Conservation (phyloP, 2,329 filamentous ascomycete genomes). For the Ascochyta fabae region DNA sequence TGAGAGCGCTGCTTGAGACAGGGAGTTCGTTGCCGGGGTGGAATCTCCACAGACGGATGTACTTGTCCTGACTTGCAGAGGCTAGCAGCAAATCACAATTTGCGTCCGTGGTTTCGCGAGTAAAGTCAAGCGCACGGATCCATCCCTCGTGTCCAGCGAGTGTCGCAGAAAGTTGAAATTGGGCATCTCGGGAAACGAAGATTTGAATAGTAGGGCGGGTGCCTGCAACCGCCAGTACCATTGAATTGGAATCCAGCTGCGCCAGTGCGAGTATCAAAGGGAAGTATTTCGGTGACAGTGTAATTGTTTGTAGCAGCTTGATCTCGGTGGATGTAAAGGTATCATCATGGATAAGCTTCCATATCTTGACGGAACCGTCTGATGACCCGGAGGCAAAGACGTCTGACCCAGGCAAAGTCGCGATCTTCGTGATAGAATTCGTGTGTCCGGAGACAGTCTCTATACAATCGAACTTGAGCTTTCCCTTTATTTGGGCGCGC, state of each 20-base stretch:
- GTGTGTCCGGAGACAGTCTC: constrained; percentile 69
- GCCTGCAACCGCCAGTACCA: constrained; percentile 82
- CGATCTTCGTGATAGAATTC: constrained; percentile 73
- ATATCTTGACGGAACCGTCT: constrained; percentile 69
- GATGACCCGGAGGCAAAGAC: constrained; percentile 67
- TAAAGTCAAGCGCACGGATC: constrained; percentile 86
- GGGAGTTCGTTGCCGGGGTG: constrained; percentile 72
- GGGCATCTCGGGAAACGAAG: constrained; percentile 64
- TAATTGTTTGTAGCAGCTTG: constrained; percentile 61
- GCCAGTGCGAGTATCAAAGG: constrained; percentile 78
- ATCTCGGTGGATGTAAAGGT: constrained; percentile 33
- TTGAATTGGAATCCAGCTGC: constrained; percentile 61
- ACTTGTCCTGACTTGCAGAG: constrained; percentile 97
- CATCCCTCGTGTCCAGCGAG: constrained; percentile 92
- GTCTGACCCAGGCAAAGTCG: constrained; percentile 53
- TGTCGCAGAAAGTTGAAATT: constrained; percentile 76
- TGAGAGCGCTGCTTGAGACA: constrained; percentile 59
- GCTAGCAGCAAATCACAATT: constrained; percentile 78
- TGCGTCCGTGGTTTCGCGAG: constrained; percentile 62
- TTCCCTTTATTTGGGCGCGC: constrained; percentile 44
- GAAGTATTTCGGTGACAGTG: constrained; percentile 78
- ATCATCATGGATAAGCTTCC: constrained; percentile 63
- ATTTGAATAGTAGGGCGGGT: constrained; percentile 84
- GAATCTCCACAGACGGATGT: constrained; percentile 90
- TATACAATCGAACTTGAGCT: constrained; percentile 48